Base-by-base conservation (phyloP, 75 land plant species). In the Larix kaempferi region DNA sequence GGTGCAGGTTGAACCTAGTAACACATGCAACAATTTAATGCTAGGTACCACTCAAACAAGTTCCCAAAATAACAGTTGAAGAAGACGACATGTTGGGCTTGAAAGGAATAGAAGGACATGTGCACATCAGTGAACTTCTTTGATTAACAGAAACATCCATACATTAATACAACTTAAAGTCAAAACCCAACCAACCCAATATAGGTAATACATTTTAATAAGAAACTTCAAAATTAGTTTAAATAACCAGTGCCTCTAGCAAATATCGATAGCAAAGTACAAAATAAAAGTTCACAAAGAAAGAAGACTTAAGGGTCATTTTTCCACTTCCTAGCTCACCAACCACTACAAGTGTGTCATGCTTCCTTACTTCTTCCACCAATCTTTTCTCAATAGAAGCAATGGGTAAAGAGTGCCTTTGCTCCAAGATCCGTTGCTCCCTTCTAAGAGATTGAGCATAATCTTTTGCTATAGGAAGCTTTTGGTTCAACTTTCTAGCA, bases 321-420 rank as follows among this genome's bases (percentile, higher is more conserved):
- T 95, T 95, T 58, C 98, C 98, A 77, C 96, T 95, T 59, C 98
- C 98, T 69, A 96, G 93, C 83, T 95, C 98, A 39, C 98, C 96
- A 77, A 95, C 91, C 49, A 95, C 85, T 52, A 95, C 88, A 54
- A 95, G 78, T 33, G 78, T 91, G 62, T 90, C 89, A 74, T 87
- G 77, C 71, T 90, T 87, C 76, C 81, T 79, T 61, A 95, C 91
- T 58, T 91, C 92, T 27, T 90, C 87, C 17, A 95, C 81, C 77
- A 95, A 80, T 63, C 83, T 79, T 52, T 80, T 80, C 79, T 90
- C 89, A 64, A 86, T 94, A 73, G 91, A 80, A 52, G 98, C 90
- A 66, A 95, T 93, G 12, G 98, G 98, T 12, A 95, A 86, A 4
- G 91, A 81, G 73, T 83, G 87, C 41, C 91, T 76, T 17, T 93